A percentile compares a stretch with the other conserved stretches of the same genome.
These are phyloP conservation scores for Raffaelea deltoideospora DNA, from an alignment of 2,329 filamentous ascomycete species.

Conservation along the genomic window DNA sequence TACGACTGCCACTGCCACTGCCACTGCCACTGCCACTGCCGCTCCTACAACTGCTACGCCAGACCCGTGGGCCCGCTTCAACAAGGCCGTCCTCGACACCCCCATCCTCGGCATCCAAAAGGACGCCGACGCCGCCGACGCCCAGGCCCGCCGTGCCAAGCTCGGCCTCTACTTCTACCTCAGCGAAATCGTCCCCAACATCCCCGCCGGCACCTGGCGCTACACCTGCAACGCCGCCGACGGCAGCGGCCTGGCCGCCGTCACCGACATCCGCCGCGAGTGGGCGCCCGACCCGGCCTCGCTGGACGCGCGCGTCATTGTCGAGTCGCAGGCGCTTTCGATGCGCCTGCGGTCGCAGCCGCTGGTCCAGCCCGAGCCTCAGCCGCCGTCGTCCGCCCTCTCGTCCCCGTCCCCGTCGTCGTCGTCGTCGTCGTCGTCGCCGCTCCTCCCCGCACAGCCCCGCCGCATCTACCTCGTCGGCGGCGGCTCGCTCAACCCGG, in stretches of 20 bases:
- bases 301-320: slow-evolving; percentile 68
- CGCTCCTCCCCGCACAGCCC: slow-evolving; percentile 61
- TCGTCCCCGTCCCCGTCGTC: no score
- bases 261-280: slow-evolving; percentile 8
- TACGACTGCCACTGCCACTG: no score
- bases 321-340: slow-evolving; percentile 90
- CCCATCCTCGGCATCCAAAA: slow-evolving; percentile 53
- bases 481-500: slow-evolving; percentile 76
- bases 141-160: slow-evolving; percentile 43
- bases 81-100: slow-evolving; percentile 52
- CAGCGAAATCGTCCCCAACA: slow-evolving; percentile 89
- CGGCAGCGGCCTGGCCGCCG: slow-evolving; percentile 31
- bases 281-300: slow-evolving; percentile 18
- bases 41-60: slow-evolving; percentile 19
- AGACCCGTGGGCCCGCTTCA: slow-evolving; percentile 67
- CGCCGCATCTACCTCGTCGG: slow-evolving; percentile 87
- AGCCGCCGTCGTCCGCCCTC: no score
- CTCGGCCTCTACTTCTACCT: slow-evolving; percentile 90
- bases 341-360: slow-evolving; percentile 71
- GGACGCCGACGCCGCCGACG: neutral
- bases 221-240: slow-evolving; percentile 45
- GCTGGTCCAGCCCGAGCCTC: slow-evolving; percentile 46
- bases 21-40: slow-evolving; percentile 22
- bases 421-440: neutral
- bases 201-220: slow-evolving; percentile 74